Base-by-base conservation (phyloP, 345 rosid genomes). In the Raphanus raphanistrum region DNA sequence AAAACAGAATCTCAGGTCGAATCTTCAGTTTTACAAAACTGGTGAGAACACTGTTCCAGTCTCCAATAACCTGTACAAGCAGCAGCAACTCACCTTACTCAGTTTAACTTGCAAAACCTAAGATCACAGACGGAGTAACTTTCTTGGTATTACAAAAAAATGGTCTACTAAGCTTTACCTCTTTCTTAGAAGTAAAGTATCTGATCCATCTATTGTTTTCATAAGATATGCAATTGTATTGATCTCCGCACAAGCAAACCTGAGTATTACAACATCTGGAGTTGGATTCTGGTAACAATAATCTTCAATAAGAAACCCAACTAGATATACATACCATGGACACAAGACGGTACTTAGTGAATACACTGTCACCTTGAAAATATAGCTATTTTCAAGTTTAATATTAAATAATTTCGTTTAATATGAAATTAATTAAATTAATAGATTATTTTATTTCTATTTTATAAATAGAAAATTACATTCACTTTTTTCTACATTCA, bases 331-430 rank as follows among this genome's bases (percentile, higher is more conserved):
- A 17, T 71, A 71, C 81, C 81, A 78, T 45, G 32, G 81, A 65
- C n/a, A 65, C 72, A 66, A 78, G 81, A 38, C 15, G 4, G 81
- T 71, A 78, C 31, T 57, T 78, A 10, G 71, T 71, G 35, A 16
- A 13, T 16, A 1, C 0, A 65, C 6, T 4, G 6, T 15, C 72
- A 32, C 72, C 81, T 57, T 71, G 54, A 26, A 21, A 21, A 21
- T 21, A 21, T 21, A 21, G 21, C 21, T 21, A 21, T 21, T 21
- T 21, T 21, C 21, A 21, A 21, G 21, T 21, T 21, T 21, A 21
- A 21, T 28, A 21, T 21, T 1, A 21, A 21, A 21, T 21, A 21
- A 21, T 21, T 21, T 21, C 21, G 1, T 21, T 21, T 21, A 21
- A 21, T 21, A 21, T 21, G 21, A 21, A 21, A 21, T 21, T 21